Conservation (phyloP, 2,329 filamentous ascomycete species). For the Pseudogymnoascus pannorum region DNA sequence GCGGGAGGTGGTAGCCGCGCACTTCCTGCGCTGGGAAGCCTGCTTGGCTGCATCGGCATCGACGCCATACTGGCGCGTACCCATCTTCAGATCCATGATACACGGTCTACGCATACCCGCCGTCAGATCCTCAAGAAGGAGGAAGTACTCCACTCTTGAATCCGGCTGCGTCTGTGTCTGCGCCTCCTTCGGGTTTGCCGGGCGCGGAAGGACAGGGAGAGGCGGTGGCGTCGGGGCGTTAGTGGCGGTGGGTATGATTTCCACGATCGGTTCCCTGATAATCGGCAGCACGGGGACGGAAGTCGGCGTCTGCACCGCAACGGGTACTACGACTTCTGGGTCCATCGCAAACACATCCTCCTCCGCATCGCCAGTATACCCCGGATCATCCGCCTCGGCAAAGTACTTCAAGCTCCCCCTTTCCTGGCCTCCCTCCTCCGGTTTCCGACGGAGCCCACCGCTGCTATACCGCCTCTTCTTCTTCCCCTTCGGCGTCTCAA, state of each 20-base stretch:
- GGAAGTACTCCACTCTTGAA: slow-evolving; percentile 78
- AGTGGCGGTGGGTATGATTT: slow-evolving; percentile 13
- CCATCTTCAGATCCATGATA: slow-evolving; percentile 98
- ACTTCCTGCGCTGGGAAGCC: slow-evolving; percentile 86
- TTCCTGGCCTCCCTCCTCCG: slow-evolving; percentile 61
- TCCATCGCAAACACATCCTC: slow-evolving; percentile 66
- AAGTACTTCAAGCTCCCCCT: slow-evolving; percentile 82
- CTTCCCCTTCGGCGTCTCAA: slow-evolving; percentile 18
- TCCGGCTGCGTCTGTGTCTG: slow-evolving; percentile 47
- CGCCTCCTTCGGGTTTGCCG: slow-evolving; percentile 71
- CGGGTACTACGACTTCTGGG: slow-evolving; percentile 24
- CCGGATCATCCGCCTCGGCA: slow-evolving; percentile 80
- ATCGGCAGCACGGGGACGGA: not conserved
- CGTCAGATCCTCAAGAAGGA: slow-evolving; percentile 89
- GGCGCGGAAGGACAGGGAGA: slow-evolving; percentile 41
- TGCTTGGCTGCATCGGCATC: slow-evolving; percentile 90
- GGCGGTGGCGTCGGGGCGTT: slow-evolving; percentile 10
- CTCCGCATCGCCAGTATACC: slow-evolving; percentile 67
- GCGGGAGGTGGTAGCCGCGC: slow-evolving; percentile 81
- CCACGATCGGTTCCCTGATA: not conserved
- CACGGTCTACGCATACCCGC: slow-evolving; percentile 94
- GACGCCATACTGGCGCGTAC: slow-evolving; percentile 90
- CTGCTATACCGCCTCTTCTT: slow-evolving; percentile 76
- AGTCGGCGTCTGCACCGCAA: too few relatives aligned
- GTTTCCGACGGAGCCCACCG: slow-evolving; percentile 68